Base-by-base conservation (phyloP, 306 rosid species). In the Sicyos baderoa region DNA sequence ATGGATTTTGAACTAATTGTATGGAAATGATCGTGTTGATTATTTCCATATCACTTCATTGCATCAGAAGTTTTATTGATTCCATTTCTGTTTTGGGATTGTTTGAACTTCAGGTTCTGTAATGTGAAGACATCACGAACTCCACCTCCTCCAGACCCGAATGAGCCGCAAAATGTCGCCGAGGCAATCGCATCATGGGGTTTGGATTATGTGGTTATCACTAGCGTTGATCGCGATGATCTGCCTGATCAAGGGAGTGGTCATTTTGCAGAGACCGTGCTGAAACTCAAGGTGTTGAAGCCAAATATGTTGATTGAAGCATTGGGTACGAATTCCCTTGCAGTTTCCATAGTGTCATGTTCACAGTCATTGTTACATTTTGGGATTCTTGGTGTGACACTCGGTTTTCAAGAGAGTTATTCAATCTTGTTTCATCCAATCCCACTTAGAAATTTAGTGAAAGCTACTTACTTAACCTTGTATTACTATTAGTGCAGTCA, bases 101-200 rank as follows among this genome's bases (percentile, higher is more conserved):
- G 11, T 40, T 40, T 40, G 45, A 19, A 65, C 7, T 73, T 54
- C 79, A 94, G 99, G 83, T 90, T 94, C 81, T 94, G 99, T 76
- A 94, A 94, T 76, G 99, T 94, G 72, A 94, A 94, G 84, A 94
- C 99, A 17, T 94, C 99, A 3, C 87, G 84, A 74, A 86, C 97
- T 49, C 99, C 99, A 44, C 99, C 97, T 0, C 95, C 97, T 1
- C 96, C 97, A 25, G 99, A 94, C 72, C 96, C 96, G 5, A 81
- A 88, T 50, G 99, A 94, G 72, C 99, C 99, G n/a, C 71, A 79
- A 72, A 94, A 94, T 74, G 99, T 94, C 79, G 99, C 99, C 44
- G 99, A 94, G 83, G 99, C 99, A 52, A 90, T 94, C 61, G 99
- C 91, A 22, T 90, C 97, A 0, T 93, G 99, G 99, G 99, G 99